Evolutionary conservation across 1,284 basidiomycete genomes (phyloP), one percentile per base, ranked within the genome.

Genomic region (Trichosporon sp.): DNA sequence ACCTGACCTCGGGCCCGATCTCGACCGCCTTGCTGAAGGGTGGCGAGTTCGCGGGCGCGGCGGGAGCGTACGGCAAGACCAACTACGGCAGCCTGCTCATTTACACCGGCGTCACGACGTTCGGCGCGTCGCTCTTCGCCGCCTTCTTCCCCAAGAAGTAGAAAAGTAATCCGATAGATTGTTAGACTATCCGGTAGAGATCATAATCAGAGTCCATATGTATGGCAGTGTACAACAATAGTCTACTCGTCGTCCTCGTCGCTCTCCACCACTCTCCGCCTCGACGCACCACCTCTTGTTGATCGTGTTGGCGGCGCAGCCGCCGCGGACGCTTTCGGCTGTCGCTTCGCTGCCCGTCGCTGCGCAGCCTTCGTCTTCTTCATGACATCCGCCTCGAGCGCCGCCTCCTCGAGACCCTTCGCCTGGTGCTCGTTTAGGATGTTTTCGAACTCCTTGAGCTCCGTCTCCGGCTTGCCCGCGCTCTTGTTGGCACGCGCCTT

Each of bases 321-420:
- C 63, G 63, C 62, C 51, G 35, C 70, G 65, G 62, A 38, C 63
- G 63, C 62, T 38, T 38, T 66, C 12, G 68, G 62, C 15, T 51
- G 58, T 18, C 78, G 68, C 71, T 78, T 81, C 1, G 80, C 81
- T 1, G 80, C 81, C 42, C 88, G 86, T 76, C 90, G 90, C 84
- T 90, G 91, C 2, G 90, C 91, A 9, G 88, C 89, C 31, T 89
- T 89, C 74, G 91, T 92, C 85, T 92, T 92, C 72, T 89, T 89
- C 75, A 90, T 86, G 8, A 92, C 92, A 42, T 91, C 88, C 73
- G 91, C 91, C 84, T 93, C 92, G 53, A 98, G 87, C 29, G 89
- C 94, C 73, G 94, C 89, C 72, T 97, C 94, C 81, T 97, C 94
- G 73, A 91, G 89, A 2, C 95, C 96, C 83, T 96, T 92, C 2